Base-by-base conservation (phyloP, 2,329 filamentous ascomycete genomes). In the Chaetoscypha palmicola region DNA sequence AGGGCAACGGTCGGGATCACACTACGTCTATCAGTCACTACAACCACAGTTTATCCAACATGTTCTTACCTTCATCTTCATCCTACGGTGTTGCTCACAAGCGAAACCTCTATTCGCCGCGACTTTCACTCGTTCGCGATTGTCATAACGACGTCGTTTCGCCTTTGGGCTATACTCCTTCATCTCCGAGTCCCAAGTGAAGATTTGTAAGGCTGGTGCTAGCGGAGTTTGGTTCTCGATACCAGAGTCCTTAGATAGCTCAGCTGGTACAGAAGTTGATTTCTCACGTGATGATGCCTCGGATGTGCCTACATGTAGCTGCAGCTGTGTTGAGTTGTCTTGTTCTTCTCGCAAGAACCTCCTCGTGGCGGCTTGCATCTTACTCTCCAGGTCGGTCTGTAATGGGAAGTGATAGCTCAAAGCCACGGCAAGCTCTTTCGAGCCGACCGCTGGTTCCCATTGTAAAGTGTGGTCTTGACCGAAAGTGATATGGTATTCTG, bases 321-420 rank as follows among this genome's bases (percentile, higher is more conserved):
- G 19, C 11, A 20, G 19, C 21, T 21, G 17, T 14, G 21, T 22
- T 17, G 22, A 16, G 11, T 37, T 35, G 2, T 24, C 26, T 20
- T 35, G 7, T 22, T 46, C 43, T 23, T 35, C 28, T n/a, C 40
- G 31, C 12, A 50, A 24, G 19, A 52, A 54, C 10, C 20, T 33
- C n/a, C 34, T 32, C 4, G 38, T 51, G 1, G 52, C 52, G 24
- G 50, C 47, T 36, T 46, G 41, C 48, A 54, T 50, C 26, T 52
- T 52, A 21, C 38, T 43, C 24, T 46, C 46, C 21, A 54, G 26
- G 16, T 49, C 45, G 7, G 20, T 33, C 16, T 49, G 33, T n/a
- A 51, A 12, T 11, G 52, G 50, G 23, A 49, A 54, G 26, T 52
- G 43, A 23, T 51, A 52, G 23, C 52, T 54, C 2, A 54, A 38